phyloP scores from a whole-genome alignment of 2,329 filamentous ascomycete species.

The Oidium heveae region DNA sequence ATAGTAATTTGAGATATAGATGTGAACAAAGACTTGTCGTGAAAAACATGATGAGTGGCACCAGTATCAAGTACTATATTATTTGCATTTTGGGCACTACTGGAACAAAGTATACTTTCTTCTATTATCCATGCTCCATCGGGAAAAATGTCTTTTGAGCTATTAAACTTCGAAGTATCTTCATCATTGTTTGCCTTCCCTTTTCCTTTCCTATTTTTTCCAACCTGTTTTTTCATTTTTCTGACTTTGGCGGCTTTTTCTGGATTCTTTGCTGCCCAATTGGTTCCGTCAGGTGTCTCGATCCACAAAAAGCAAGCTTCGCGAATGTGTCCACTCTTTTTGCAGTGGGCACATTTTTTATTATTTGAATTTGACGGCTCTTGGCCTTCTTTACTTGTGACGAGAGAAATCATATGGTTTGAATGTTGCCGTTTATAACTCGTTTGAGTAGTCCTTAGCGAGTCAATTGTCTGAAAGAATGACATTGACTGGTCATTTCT shows the following conservation, averaged over 20 bases:
- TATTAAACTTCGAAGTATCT: too few species aligned
- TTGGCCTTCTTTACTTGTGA: too few species aligned
- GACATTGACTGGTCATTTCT: neutral
- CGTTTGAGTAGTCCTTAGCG: neutral
- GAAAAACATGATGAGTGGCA: neutral
- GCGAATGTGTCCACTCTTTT: neutral
- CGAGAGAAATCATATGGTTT: too few species aligned
- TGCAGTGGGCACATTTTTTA: neutral
- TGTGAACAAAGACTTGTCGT: neutral
- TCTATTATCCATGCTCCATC: neutral
- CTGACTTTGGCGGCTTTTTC: too few species aligned
- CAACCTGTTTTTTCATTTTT: too few species aligned
- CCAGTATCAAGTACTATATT: neutral
- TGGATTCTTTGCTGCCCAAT: too few species aligned
- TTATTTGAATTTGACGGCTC: too few species aligned
- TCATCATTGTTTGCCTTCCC: too few species aligned
- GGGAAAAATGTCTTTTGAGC: too few species aligned
- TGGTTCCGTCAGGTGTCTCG: neutral
- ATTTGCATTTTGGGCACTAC: neutral
- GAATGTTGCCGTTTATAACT: neutral
- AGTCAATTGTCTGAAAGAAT: neutral
- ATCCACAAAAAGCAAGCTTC: neutral
- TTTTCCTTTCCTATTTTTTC: too few species aligned
- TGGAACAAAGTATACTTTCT: neutral
- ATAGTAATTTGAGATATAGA: neutral